Conservation (phyloP, 1,139 yeast species). For the Casaregolazyma lundiana region DNA sequence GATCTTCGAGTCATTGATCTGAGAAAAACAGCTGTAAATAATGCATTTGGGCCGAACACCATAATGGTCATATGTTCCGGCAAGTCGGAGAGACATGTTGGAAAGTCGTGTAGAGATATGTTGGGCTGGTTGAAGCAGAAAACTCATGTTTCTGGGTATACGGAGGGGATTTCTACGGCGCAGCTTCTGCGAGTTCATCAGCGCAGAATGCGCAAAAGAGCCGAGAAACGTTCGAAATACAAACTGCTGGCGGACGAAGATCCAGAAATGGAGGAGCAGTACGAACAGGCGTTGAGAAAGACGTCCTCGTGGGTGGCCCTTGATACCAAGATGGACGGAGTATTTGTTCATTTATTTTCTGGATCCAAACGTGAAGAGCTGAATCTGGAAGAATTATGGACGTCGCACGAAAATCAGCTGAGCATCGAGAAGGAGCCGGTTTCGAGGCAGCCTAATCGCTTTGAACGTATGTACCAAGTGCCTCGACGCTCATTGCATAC, state of each 20-base stretch:
- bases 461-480: constrained; percentile 10
- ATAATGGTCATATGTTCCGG: constrained; percentile 70
- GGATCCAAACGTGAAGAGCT: constrained; percentile 60
- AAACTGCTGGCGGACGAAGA: constrained; percentile 10
- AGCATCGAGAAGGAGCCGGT: not conserved
- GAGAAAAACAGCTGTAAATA: constrained; percentile 43
- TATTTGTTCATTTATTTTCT: constrained; percentile 70
- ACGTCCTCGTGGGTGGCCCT: constrained; percentile 64
- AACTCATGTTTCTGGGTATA: constrained; percentile 42
- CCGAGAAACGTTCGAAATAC: constrained; percentile 37
- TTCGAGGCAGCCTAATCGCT: constrained; percentile 3
- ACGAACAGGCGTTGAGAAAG: constrained; percentile 24
- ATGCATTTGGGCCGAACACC: constrained; percentile 37
- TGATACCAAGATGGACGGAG: constrained; percentile 58
- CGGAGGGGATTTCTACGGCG: constrained; percentile 70
- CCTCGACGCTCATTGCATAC: constrained; percentile 8
- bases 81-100: constrained; percentile 69
- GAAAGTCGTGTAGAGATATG: constrained; percentile 63
- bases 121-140: constrained; percentile 44
- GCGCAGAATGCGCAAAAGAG: constrained; percentile 58
- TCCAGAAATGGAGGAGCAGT: constrained; percentile 16
- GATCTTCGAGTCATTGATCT: constrained; percentile 59
- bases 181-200: constrained; percentile 55
- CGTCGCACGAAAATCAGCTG: constrained; percentile 11
- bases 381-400: constrained; percentile 66